Base-by-base conservation (phyloP, 2,329 filamentous ascomycete species). In the Alternaria viburni region DNA sequence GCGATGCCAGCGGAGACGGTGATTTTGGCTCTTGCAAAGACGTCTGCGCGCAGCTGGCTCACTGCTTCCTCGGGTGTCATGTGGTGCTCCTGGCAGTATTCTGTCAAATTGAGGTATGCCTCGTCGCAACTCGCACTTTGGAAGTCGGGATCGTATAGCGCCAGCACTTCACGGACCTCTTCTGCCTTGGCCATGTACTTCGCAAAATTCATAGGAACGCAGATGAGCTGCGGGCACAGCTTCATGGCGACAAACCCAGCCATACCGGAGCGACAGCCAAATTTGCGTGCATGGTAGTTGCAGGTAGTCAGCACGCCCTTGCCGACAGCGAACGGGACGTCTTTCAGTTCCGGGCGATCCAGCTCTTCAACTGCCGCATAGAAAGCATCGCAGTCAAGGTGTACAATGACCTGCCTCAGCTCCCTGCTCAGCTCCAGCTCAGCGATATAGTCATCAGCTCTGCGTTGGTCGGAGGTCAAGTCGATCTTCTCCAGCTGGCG, bases 341-440 rank as follows among this genome's bases (percentile, higher is more conserved):
- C 85, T 63, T 91, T 92, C 49, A 99, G 85, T 76, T 97, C 94
- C 0, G 95, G 96, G 1, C 91, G 86, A 67, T 86, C 83, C 46
- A 86, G 78, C 74, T 86, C 92, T 78, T 98, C 96, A 1, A 98
- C 96, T 0, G 96, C 93, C 1, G 96, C 96, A 75, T 96, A 99
- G 80, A 99, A 99, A 15, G 96, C 96, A 83, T 99, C 96, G 80
- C 96, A 98, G 79, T 99, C 96, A 51, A 98, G 87, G 77, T 99
- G 96, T 1, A 98, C 91, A 23, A 98, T 88, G 61, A 88, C 85
- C 77, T 98, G 96, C 1, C 90, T 90, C 36, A 99, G 83, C 74
- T 98, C 94, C 50, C 96, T 87, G 1, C 86, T 85, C 8, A 89
- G 77, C 74, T 99, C 96, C 19, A 97, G 86, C 71, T 95, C 89